Percentiles rank a stretch among this genome's conserved stretches.
These are phyloP conservation scores for Cystobasidiaceae sp. DNA, from an alignment of 1,284 basidiomycete species.

Conservation along the genomic window DNA sequence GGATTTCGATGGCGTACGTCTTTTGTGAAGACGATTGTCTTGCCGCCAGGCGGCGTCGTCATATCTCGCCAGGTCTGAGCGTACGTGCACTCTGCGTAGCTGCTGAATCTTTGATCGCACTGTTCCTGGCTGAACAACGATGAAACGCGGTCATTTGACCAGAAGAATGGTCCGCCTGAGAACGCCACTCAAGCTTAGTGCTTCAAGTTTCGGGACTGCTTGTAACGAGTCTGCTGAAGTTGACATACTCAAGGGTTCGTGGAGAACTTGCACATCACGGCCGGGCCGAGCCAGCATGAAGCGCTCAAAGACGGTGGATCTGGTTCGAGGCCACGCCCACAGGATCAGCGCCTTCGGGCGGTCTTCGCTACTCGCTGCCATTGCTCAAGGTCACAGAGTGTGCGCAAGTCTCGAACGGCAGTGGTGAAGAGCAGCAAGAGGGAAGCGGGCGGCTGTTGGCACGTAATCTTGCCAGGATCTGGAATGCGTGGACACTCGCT, in stretches of 20 bases:
- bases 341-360: no score
- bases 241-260: background rate
- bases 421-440: no score
- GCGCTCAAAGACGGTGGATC: constrained; percentile 1
- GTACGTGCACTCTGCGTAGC: background rate
- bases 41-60: background rate
- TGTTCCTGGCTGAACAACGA: background rate
- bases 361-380: no score
- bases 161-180: background rate
- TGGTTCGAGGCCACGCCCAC: background rate
- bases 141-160: background rate
- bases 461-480: no score
- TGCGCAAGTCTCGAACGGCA: no score
- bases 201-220: background rate
- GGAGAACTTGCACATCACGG: background rate
- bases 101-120: background rate
- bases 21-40: background rate
- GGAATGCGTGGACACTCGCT: no score
- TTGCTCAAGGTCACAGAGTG: no score
- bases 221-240: background rate
- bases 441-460: no score
- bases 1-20: background rate
- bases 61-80: background rate
- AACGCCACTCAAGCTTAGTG: background rate
- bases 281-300: background rate